Evolutionary conservation across 371 early-diverging fungal species (phyloP), one percentile per base, ranked within the genome.

Genomic region (Mucor irregularis): DNA sequence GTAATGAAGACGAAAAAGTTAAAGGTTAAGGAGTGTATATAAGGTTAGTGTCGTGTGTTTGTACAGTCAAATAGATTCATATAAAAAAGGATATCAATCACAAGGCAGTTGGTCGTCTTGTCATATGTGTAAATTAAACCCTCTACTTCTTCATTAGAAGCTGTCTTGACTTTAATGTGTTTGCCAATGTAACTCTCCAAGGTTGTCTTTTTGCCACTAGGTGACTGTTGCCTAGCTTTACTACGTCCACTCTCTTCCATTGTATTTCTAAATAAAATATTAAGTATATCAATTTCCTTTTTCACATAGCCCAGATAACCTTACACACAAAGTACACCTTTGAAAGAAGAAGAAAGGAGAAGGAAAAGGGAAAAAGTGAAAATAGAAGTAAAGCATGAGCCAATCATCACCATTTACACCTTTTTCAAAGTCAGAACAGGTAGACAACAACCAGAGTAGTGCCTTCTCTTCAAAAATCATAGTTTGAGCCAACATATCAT

Each of bases 111-210:
- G 47, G 84, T 82, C 44, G 68, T 70, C 30, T 70, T 58, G 66
- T 88, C 88, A 49, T 72, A 82, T 2, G 88, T 78, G 61, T 78
- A 88, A 49, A 88, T 76, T 38, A 70, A 66, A 22, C 88, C 88
- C 30, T 84, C 78, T 46, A 80, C 64, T 58, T 76, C 71, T 62
- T 85, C 85, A 66, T 81, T 78, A 30, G 68, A 64, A 39, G 58
- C 57, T 0, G 85, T 84, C 56, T 80, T 81, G 47, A 84, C 62
- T 61, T 76, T 79, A 70, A 87, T 80, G 24, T 53, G 49, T 31
- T 71, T 60, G 26, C 84, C 87, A 49, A 86, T 40, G 9, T 72
- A 35, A 10, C 48, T 33, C 21, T 71, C 67, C 44, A 66, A 31
- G 9, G 63, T 51, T 49, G 53, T 56, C 55, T 61, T 59, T 4